Percentiles rank a stretch among this genome's conserved stretches.
Evolutionary conservation across 1,284 basidiomycete species (phyloP).

Genomic region (Stygiomarasmius scandens): DNA sequence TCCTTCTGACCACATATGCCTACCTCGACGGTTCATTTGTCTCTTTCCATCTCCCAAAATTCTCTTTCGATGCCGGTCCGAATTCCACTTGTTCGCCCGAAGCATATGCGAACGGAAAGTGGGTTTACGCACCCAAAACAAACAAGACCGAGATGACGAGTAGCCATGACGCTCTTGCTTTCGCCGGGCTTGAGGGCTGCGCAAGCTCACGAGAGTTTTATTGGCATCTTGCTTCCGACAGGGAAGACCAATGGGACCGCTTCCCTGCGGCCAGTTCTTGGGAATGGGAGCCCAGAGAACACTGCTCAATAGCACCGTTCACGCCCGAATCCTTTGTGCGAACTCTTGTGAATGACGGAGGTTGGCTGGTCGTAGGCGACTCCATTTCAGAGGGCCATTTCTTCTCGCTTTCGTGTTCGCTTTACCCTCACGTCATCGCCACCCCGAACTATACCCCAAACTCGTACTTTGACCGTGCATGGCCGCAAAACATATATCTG

Average conservation of each 20-base stretch:
- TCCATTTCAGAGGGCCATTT: slow-evolving; percentile 62
- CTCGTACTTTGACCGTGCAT: slow-evolving; percentile 59
- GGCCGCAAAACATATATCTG: slow-evolving; percentile 66
- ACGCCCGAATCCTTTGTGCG: slow-evolving; percentile 45
- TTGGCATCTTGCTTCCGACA: slow-evolving; percentile 64
- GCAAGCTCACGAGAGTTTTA: slow-evolving; percentile 60
- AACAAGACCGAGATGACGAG: slow-evolving; percentile 36
- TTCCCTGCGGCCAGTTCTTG: slow-evolving; percentile 56
- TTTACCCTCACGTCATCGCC: slow-evolving; percentile 66
- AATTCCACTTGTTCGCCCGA: slow-evolving; percentile 41
- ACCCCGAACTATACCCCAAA: slow-evolving; percentile 60
- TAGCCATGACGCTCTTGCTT: slow-evolving; percentile 45
- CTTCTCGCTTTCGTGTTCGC: slow-evolving; percentile 66
- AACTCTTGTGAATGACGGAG: slow-evolving; percentile 66
- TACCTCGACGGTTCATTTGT: background rate
- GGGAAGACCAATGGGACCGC: slow-evolving; percentile 46
- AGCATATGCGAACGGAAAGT: slow-evolving; percentile 45
- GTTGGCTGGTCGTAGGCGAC: slow-evolving; percentile 61
- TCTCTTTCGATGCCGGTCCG: background rate
- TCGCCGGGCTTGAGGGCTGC: slow-evolving; percentile 60
- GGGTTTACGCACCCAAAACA: slow-evolving; percentile 41
- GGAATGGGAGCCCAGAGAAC: slow-evolving; percentile 49
- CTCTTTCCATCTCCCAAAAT: background rate
- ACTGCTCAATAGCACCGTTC: slow-evolving; percentile 45
- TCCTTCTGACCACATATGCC: slow-evolving; percentile 8